phyloP scores from a whole-genome alignment of 148 eudicot species.

The Nepenthes gracilis region DNA sequence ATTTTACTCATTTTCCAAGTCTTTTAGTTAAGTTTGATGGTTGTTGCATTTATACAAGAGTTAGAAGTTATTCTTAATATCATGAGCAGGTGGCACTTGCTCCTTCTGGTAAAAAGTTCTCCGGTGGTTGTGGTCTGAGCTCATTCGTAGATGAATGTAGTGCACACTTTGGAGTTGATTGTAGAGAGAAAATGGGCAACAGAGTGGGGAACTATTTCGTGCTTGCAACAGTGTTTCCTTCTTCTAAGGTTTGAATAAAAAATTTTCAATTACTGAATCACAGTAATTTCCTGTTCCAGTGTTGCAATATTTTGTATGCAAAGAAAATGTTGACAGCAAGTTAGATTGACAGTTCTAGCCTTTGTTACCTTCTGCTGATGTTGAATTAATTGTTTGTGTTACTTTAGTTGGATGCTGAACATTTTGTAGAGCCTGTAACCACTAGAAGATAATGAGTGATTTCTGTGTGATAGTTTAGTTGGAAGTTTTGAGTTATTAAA shows the following conservation, averaged over 20 bases:
- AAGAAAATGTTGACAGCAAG: too few species aligned
- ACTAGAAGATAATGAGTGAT: too few species aligned
- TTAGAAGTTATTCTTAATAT: not conserved
- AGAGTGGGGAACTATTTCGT: slow-evolving; percentile 64
- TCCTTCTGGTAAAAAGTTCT: slow-evolving; percentile 16
- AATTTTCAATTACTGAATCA: not conserved
- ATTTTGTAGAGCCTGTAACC: too few species aligned
- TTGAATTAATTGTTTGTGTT: too few species aligned
- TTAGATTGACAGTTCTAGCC: too few species aligned
- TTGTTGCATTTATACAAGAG: not conserved
- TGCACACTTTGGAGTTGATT: slow-evolving; percentile 35
- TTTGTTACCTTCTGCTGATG: too few species aligned
- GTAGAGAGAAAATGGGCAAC: slow-evolving; percentile 19
- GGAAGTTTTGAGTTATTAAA: too few species aligned
- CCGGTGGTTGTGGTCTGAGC: slow-evolving; percentile 34
- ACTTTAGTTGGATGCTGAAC: too few species aligned
- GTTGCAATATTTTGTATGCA: too few species aligned
- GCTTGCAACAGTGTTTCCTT: slow-evolving; percentile 74
- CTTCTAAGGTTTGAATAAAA: slow-evolving; percentile 48
- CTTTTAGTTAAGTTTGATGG: not conserved
- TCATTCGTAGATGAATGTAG: slow-evolving; percentile 45
- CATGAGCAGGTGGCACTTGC: slow-evolving; percentile 72
- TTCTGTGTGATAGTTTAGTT: too few species aligned
- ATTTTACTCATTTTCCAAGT: too few species aligned
- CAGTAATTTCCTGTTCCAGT: too few species aligned